Base-by-base conservation (phyloP, 352 stramenopile genomes). In the Phytophthora europaea region DNA sequence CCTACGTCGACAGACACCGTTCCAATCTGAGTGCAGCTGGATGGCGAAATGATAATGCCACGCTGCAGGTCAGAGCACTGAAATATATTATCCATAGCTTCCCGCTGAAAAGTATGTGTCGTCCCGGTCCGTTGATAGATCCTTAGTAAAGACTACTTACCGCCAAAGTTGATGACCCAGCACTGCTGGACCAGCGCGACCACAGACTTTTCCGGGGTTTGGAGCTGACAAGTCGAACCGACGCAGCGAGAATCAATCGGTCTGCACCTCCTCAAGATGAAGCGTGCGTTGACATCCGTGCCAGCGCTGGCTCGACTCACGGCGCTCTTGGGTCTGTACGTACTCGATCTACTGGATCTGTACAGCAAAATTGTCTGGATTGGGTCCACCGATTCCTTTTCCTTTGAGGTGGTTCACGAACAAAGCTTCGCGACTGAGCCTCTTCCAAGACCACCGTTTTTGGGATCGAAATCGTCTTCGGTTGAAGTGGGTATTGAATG, bases 331-430 rank as follows among this genome's bases (percentile, higher is more conserved):
- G 45, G 28, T 54, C 70, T 86, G 7, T 81, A 80, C 47, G 60
- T 34, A 10, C 70, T 86, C 15, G 79, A 84, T 52, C 5, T 84
- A 16, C 51, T 82, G 20, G 80, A 88, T 57, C 51, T 76, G 8
- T 70, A 76, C 50, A 61, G 62, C 40, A 88, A 88, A 36, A 45
- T 81, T 16, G 40, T 54, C 8, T 84, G 76, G 78, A 73, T 85
- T 48, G 76, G 78, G 4, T 62, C 74, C 16, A 59, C 51, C n/a
- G 78, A 84, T 7, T 80, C 78, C 5, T 88, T 76, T 53, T 70
- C 76, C 12, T 88, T 85, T 28, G 47, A 65, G 9, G 64, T 72
- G 20, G 65, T 60, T 15, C 70, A 66, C 55, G 70, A 78, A 2
- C 53, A 61, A 22, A 9, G 31, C 4, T 80, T 88, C 28, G 55